These are phyloP conservation scores for Pulveroboletus ravenelii DNA, from an alignment of 768 basidiomycete species.

Conservation along the genomic window DNA sequence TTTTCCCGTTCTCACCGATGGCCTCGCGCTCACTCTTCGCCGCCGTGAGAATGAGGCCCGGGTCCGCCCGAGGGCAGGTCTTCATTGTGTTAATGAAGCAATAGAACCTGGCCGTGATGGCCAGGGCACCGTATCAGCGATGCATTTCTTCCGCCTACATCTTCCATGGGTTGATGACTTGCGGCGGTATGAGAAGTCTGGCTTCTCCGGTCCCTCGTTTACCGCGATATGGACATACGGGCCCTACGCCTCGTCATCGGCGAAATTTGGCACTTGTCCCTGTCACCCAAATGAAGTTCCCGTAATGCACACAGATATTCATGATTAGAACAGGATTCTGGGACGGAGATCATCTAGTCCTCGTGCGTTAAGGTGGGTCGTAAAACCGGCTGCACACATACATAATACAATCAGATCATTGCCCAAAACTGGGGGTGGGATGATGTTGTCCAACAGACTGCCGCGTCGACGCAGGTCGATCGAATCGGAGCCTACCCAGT, in stretches of 20 bases:
- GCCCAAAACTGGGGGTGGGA: background rate
- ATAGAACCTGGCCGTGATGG: slow-evolving; percentile 18
- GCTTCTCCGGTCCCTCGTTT: slow-evolving; percentile 8
- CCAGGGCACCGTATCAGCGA: slow-evolving; percentile 10
- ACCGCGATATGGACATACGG: slow-evolving; percentile 17
- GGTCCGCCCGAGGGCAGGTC: slow-evolving; percentile 18
- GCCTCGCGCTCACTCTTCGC: slow-evolving; percentile 6
- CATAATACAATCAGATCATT: slow-evolving; percentile 13
- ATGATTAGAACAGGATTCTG: slow-evolving; percentile 11
- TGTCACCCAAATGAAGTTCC: slow-evolving; percentile 6
- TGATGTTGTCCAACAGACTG: background rate
- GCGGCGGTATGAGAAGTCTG: slow-evolving; percentile 1
- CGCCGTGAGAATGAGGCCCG: slow-evolving; percentile 8
- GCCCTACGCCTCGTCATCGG: slow-evolving; percentile 3
- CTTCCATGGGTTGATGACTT: slow-evolving; percentile 14
- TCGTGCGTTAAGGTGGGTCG: slow-evolving; percentile 31
- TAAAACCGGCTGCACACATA: slow-evolving; percentile 8
- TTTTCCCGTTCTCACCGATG: slow-evolving; percentile 13
- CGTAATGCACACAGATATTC: slow-evolving; percentile 7
- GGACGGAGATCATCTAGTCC: slow-evolving; percentile 24
- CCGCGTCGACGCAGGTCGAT: background rate
- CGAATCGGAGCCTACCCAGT: background rate
- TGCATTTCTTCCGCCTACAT: slow-evolving; percentile 7
- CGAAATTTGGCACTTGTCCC: slow-evolving; percentile 6
- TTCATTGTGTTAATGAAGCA: slow-evolving; percentile 25